Base-by-base conservation (phyloP, 352 stramenopile genomes). In the Globisporangium takayamanum region DNA sequence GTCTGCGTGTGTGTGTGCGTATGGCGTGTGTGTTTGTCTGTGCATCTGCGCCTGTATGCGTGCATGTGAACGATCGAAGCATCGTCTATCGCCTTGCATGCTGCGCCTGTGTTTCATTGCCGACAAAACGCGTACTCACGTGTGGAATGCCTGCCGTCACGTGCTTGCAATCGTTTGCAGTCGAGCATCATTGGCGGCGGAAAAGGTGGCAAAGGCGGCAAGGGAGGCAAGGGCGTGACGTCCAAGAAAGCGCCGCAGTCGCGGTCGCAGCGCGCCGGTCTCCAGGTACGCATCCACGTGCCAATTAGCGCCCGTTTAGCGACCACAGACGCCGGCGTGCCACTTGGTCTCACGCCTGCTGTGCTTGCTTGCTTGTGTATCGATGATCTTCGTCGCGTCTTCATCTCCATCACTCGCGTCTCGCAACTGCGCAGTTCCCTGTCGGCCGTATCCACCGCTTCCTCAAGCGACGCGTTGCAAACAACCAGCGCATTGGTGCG, bases 371-470 rank as follows among this genome's bases (percentile, higher is more conserved):
- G 28, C 28, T 33, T 33, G 28, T 33, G 52, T 5, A 12, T 48
- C 14, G n/a, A 45, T 14, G 12, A 2, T 14, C 39, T 45, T 45
- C 39, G 3, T 45, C 39, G 12, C 39, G 3, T 14, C 39, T 2
- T 45, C 39, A 8, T 66, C 51, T 55, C 56, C 45, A 18, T 62
- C 42, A 25, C 12, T 20, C n/a, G 12, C 20, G 15, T 33, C 33
- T 39, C 33, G 33, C 33, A 7, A 14, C 33, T 39, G 33, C 5
- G 12, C 33, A 99, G 89, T 99, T 99, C 73, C 98, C 98, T 30
- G 98, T 99, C 25, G 98, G 98, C 54, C 96, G 98, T 92, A 99
- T 99, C 67, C 97, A 99, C 64, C 86, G 98, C 65, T 99, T 99
- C 74, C 74, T 99, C 64, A 99, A 99, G 87, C 92, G 94, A 55